phyloP scores from a whole-genome alignment of 495 filamentous ascomycete species.

The Penicillium alfredii region DNA sequence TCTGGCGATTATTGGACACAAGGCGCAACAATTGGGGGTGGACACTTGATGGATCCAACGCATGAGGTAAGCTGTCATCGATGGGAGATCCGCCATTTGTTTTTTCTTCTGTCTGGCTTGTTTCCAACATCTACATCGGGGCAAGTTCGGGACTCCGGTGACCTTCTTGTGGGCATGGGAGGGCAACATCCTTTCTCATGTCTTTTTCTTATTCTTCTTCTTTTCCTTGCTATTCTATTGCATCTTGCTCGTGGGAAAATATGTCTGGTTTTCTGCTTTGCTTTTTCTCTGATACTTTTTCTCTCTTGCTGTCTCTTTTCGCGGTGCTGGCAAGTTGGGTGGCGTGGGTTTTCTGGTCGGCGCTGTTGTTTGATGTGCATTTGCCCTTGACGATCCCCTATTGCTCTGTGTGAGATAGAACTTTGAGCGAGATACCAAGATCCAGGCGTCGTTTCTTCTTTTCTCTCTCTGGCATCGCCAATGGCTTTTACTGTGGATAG shows the following conservation, averaged over 20 bases:
- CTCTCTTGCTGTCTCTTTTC: slow-evolving; percentile 10
- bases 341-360: slow-evolving; percentile 37
- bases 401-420: slow-evolving; percentile 41
- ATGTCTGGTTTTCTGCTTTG: slow-evolving; percentile 6
- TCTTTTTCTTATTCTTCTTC: slow-evolving; percentile 23
- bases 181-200: slow-evolving; percentile 30
- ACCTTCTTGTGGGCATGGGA: slow-evolving; percentile 25
- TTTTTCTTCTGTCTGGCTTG: slow-evolving; percentile 24
- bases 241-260: too few relatives aligned
- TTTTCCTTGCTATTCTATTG: too few relatives aligned
- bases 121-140: slow-evolving; percentile 19
- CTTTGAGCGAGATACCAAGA: slow-evolving; percentile 45
- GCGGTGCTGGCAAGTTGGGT: slow-evolving; percentile 25
- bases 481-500: slow-evolving; percentile 3
- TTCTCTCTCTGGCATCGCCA: slow-evolving; percentile 6
- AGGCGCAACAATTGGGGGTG: slow-evolving; percentile 38
- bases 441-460: slow-evolving; percentile 28
- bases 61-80: slow-evolving; percentile 11
- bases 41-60: slow-evolving; percentile 12
- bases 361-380: slow-evolving; percentile 37
- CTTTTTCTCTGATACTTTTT: slow-evolving; percentile 7
- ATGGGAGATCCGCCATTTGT: slow-evolving; percentile 16
- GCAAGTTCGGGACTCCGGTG: slow-evolving; percentile 21
- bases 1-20: slow-evolving; percentile 42
- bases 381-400: slow-evolving; percentile 25